Percentiles rank a stretch among this genome's conserved stretches.
phyloP scores from a whole-genome alignment of 2,329 filamentous ascomycete species.

The Alternaria sp. region DNA sequence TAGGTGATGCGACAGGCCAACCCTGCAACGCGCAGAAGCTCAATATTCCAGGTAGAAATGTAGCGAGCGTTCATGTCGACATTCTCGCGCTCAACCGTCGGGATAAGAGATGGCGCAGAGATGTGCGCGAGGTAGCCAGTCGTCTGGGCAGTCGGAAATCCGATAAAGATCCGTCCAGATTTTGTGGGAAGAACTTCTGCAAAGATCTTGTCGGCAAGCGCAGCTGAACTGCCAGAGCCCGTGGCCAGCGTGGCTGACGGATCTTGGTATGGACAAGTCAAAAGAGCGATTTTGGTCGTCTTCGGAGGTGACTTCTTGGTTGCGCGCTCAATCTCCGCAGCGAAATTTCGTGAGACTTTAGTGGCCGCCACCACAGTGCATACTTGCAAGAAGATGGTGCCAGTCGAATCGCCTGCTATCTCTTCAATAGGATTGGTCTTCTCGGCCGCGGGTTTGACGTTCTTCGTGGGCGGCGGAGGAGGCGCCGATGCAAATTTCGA shows the following conservation, averaged over 20 bases:
- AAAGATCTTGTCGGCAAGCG: constrained; percentile 78
- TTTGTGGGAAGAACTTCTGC: constrained; percentile 87
- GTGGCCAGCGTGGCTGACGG: constrained; percentile 67
- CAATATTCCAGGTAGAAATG: constrained; percentile 93
- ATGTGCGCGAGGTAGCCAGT: constrained; percentile 94
- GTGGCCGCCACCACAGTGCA: constrained; percentile 85
- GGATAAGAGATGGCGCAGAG: constrained; percentile 93
- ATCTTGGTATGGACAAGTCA: constrained; percentile 92
- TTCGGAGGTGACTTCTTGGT: constrained; percentile 97
- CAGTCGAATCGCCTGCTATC: constrained; percentile 71
- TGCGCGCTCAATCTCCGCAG: constrained; percentile 87
- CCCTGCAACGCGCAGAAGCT: constrained; percentile 88
- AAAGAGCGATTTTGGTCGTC: constrained; percentile 80
- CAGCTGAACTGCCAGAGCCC: constrained; percentile 56
- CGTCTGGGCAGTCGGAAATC: constrained; percentile 96
- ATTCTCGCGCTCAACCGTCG: constrained; percentile 94
- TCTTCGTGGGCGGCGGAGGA: constrained; percentile 27
- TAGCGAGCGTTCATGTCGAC: constrained; percentile 96
- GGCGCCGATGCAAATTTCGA: constrained; percentile 44
- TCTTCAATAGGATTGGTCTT: constrained; percentile 60
- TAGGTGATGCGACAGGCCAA: constrained; percentile 90
- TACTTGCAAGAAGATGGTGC: constrained; percentile 86
- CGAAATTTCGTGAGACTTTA: constrained; percentile 73
- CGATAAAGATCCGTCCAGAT: constrained; percentile 92
- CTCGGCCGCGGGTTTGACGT: constrained; percentile 26